Evolutionary conservation across 768 basidiomycete genomes (phyloP).

Genomic region (Mycena albidolilacea): DNA sequence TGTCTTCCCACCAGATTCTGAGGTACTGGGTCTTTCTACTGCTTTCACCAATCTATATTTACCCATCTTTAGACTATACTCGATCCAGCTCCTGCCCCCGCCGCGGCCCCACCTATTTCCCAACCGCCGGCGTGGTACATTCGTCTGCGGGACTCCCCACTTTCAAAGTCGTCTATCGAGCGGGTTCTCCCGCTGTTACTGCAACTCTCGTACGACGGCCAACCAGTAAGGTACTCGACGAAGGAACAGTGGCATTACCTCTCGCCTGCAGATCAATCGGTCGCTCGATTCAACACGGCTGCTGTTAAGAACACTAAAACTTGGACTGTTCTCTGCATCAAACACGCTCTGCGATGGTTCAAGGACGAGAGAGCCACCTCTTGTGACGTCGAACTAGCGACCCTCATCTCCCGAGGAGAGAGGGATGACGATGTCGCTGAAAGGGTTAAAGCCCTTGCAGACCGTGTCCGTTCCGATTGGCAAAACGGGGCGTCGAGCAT

Average conservation of each 20-base stretch:
- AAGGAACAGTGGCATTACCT: conserved; percentile 81
- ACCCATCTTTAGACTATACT: conserved; percentile 5
- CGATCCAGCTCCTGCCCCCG: background rate
- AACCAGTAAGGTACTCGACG: conserved; percentile 69
- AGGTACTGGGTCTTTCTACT: conserved; percentile 27
- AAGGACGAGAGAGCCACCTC: conserved; percentile 58
- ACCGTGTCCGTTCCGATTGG: conserved; percentile 47
- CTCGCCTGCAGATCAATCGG: conserved; percentile 45
- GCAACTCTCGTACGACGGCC: conserved; percentile 69
- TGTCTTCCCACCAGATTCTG: conserved; percentile 52
- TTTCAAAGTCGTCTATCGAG: conserved; percentile 59
- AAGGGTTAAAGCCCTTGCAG: conserved; percentile 59
- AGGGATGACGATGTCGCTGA: conserved; percentile 51
- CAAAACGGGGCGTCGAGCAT: conserved; percentile 39
- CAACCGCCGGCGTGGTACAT: conserved; percentile 72
- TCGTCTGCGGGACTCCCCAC: conserved; percentile 60
- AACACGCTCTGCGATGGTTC: conserved; percentile 64
- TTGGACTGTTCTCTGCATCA: conserved; percentile 59
- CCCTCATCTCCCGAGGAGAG: conserved; percentile 61
- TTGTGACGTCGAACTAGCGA: conserved; percentile 59
- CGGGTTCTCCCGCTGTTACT: conserved; percentile 80
- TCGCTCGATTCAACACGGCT: conserved; percentile 60
- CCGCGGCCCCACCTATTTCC: background rate
- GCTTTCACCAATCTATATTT: conserved; percentile 1
- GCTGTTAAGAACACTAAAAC: conserved; percentile 53